A percentile compares a stretch with the other conserved stretches of the same genome.
Conservation (phyloP, 2,329 filamentous ascomycete species). For the Blumeria hordei region DNA sequence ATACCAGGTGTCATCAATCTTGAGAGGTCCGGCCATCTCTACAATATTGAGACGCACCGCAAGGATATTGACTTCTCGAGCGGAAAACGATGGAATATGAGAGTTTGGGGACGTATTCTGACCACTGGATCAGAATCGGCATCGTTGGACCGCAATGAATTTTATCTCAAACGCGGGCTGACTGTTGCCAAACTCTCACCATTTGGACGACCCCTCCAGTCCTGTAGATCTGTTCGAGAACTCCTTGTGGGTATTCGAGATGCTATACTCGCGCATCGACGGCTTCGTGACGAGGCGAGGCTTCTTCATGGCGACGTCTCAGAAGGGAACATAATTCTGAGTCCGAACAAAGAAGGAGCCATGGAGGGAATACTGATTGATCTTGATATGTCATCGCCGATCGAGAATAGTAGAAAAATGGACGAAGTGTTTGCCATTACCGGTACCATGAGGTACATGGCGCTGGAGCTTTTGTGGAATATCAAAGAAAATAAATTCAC, state of each 20-base stretch:
- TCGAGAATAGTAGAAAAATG: no score
- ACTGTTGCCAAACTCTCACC: conserved; percentile 5
- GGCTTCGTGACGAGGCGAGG: conserved; percentile 13
- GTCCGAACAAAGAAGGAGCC: conserved; percentile 4
- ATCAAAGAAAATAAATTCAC: no score
- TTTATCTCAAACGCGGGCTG: no score
- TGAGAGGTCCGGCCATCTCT: no score
- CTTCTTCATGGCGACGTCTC: conserved; percentile 19
- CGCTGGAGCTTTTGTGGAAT: conserved; percentile 1
- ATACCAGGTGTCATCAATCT: no score
- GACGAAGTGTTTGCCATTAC: background rate
- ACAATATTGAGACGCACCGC: no score
- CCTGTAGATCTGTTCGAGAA: conserved; percentile 13
- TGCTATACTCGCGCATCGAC: conserved; percentile 13
- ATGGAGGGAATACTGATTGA: no score
- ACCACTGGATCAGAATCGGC: no score
- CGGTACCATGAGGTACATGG: conserved; percentile 5
- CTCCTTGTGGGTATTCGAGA: conserved; percentile 15
- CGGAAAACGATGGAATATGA: no score
- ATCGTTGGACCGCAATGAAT: no score
- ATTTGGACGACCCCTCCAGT: conserved; percentile 12
- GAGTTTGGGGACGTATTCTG: no score
- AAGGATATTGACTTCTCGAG: no score
- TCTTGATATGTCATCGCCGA: conserved; percentile 1
- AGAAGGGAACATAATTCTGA: conserved; percentile 18